A percentile compares a stretch with the other conserved stretches of the same genome.
Evolutionary conservation across 2,329 filamentous ascomycete genomes (phyloP).

Genomic region (Ophioceras dolichostomum): DNA sequence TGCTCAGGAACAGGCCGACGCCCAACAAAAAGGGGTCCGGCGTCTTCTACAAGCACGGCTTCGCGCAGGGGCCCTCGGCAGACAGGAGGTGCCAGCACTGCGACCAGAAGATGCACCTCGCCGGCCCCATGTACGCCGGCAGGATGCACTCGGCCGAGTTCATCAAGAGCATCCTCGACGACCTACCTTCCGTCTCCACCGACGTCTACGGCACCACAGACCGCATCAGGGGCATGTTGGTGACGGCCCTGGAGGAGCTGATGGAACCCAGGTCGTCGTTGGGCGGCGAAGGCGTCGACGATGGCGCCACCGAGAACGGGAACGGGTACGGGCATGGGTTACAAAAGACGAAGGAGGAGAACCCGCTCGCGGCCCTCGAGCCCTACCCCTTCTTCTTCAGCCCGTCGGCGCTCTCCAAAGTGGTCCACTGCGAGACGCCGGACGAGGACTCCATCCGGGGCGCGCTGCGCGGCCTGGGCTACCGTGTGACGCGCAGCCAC

Average conservation of each 20-base stretch:
- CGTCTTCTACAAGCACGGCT: slow-evolving; percentile 65
- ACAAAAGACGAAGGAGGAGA: slow-evolving; percentile 2
- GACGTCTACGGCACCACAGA: slow-evolving; percentile 67
- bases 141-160: slow-evolving; percentile 77
- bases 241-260: slow-evolving; percentile 71
- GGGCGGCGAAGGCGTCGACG: slow-evolving; percentile 16
- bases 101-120: slow-evolving; percentile 72
- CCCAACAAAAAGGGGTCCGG: slow-evolving; percentile 59
- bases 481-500: slow-evolving; percentile 74
- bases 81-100: slow-evolving; percentile 69
- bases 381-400: slow-evolving; percentile 78
- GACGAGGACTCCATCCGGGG: slow-evolving; percentile 70
- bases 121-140: slow-evolving; percentile 91
- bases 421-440: slow-evolving; percentile 69
- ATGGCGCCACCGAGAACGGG: neutral
- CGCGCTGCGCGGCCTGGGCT: slow-evolving; percentile 70
- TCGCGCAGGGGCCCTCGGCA: slow-evolving; percentile 57
- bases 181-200: slow-evolving; percentile 54
- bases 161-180: slow-evolving; percentile 63
- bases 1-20: slow-evolving; percentile 56
- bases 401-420: slow-evolving; percentile 60
- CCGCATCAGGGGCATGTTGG: slow-evolving; percentile 84
- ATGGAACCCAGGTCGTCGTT: slow-evolving; percentile 19
- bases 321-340: slow-evolving; percentile 6
- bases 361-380: slow-evolving; percentile 48